Conservation (phyloP, 2,329 filamentous ascomycete species). For the Leptographium lundbergii region DNA sequence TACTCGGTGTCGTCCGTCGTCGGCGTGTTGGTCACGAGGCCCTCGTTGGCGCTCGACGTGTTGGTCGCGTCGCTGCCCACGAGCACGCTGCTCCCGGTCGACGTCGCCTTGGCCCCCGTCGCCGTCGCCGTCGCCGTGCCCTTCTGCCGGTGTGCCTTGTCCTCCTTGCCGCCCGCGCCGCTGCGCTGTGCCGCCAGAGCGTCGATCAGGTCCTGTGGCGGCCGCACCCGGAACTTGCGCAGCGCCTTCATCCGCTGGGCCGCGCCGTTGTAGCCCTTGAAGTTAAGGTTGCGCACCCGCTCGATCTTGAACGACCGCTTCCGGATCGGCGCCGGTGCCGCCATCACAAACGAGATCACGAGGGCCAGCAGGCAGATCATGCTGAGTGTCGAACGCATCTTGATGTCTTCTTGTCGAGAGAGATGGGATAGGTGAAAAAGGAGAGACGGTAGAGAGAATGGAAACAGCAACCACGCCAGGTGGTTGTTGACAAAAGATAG, state of each 20-base stretch:
- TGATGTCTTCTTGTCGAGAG: slow-evolving; percentile 1
- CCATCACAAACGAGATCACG: slow-evolving; percentile 29
- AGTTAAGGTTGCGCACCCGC: slow-evolving; percentile 41
- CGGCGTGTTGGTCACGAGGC: slow-evolving; percentile 51
- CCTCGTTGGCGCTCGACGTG: slow-evolving; percentile 25
- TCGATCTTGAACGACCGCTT: slow-evolving; percentile 51
- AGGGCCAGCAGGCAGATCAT: slow-evolving; percentile 30
- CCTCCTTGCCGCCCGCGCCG: background rate
- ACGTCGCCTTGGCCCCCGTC: too few species aligned
- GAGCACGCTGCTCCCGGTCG: background rate
- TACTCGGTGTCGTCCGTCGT: slow-evolving; percentile 57
- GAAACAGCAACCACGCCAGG: slow-evolving; percentile 15
- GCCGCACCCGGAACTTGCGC: slow-evolving; percentile 50
- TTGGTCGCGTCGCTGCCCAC: slow-evolving; percentile 16
- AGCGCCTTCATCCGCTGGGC: slow-evolving; percentile 52
- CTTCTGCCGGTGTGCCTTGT: slow-evolving; percentile 1
- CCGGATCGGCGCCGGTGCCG: slow-evolving; percentile 33
- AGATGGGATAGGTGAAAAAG: background rate
- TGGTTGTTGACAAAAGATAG: slow-evolving; percentile 9
- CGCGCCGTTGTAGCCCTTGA: slow-evolving; percentile 42
- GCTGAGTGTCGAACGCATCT: slow-evolving; percentile 15
- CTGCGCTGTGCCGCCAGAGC: slow-evolving; percentile 14
- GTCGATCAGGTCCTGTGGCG: slow-evolving; percentile 29
- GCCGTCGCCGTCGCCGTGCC: slow-evolving; percentile 12
- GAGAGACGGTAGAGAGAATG: background rate